Base-by-base conservation (phyloP, 1,284 basidiomycete genomes). In the Ceratorhiza oryzae-sativae region DNA sequence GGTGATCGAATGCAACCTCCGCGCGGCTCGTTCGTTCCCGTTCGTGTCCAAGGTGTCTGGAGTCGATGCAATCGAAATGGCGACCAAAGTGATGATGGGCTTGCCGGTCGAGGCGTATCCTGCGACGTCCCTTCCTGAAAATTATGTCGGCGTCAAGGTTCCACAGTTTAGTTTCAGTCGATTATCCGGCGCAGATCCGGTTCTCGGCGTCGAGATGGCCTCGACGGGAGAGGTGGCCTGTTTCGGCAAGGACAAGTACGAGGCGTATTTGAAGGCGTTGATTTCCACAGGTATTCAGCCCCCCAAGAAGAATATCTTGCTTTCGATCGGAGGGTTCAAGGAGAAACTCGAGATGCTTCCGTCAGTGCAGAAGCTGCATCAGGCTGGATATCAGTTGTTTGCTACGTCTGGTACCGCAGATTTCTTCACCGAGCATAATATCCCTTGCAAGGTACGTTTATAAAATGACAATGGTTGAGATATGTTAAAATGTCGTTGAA, bases 141-240 rank as follows among this genome's bases (percentile, higher is more conserved):
- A 98, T 80, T 99, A 99, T 78, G 96, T 98, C 74, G 97, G 96
- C 75, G 91, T 99, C 82, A 99, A 99, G 85, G 97, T 98, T 18
- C 96, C 97, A 30, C 97, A 99, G 82, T 99, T 99, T 88, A 95
- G 92, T 77, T 99, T 98, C 85, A 94, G 91, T 79, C 90, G 97
- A 73, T 83, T 99, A 41, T 95, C 94, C 27, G 97, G 97, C 45
- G 97, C 97, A 36, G 97, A 99, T 81, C 97, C 97, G 18, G 91
- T 99, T 23, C 87, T 99, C n/a, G 97, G 97, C 79, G 97, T 99
- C 62, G 97, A 99, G 84, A 99, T 99, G 97, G 97, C 97, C 18
- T 98, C 97, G n/a, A 99, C 97, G 0, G 97, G 97, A 76, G 97
- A 99, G 81, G 97, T 99, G 34, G 97, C 97, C 45, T 98, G 97